Evolutionary conservation across 257 asterid species (phyloP).

Genomic region (Pogostemon cablin): DNA sequence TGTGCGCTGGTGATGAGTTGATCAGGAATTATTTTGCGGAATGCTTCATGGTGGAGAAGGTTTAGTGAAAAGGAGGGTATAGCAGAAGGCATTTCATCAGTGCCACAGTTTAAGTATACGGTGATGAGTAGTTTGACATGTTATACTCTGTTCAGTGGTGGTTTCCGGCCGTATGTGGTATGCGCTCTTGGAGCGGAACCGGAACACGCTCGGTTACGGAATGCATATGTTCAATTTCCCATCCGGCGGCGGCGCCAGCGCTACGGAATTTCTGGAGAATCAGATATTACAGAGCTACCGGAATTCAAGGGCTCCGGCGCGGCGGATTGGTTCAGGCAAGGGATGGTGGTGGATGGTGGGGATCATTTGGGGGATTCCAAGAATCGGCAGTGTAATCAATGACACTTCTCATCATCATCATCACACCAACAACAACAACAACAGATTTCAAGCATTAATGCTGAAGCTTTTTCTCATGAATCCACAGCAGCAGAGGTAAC

Average conservation of each 20-base stretch:
- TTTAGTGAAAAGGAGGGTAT: too few relatives aligned
- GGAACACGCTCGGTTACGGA: too few relatives aligned
- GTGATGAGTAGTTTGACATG: too few relatives aligned
- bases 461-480: constrained; percentile 85
- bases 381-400: constrained; percentile 31
- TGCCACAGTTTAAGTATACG: too few relatives aligned
- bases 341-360: constrained; percentile 46
- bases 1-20: too few relatives aligned
- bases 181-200: too few relatives aligned
- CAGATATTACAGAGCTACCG: constrained; percentile 62
- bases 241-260: constrained; percentile 40
- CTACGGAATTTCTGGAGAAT: constrained; percentile 57
- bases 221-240: constrained; percentile 67
- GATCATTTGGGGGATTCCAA: constrained; percentile 44
- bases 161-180: too few relatives aligned
- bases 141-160: too few relatives aligned
- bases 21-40: too few relatives aligned
- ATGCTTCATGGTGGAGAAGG: too few relatives aligned
- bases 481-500: constrained; percentile 65
- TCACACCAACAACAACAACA: constrained; percentile 34
- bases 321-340: constrained; percentile 64
- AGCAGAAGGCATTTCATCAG: too few relatives aligned
- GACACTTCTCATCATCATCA: constrained; percentile 30
- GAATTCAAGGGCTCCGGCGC: constrained; percentile 38
- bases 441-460: constrained; percentile 55